Percentiles rank a stretch among this genome's conserved stretches.
Evolutionary conservation across 768 basidiomycete genomes (phyloP).

Genomic region (Russula emetica): DNA sequence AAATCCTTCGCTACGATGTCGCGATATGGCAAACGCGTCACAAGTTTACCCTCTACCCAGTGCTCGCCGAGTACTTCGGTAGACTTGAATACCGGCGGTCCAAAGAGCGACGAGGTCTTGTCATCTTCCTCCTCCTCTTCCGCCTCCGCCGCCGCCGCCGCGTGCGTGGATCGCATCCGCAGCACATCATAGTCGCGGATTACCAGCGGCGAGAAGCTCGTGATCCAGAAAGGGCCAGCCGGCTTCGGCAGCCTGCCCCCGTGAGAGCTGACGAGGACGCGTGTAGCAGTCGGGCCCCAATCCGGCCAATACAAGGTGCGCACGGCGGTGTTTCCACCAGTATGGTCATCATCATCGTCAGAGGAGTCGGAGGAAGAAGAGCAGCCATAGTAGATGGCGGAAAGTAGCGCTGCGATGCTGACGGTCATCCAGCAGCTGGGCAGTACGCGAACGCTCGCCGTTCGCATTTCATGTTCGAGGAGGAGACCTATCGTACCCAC

Average conservation of each 20-base stretch:
- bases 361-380: neutral
- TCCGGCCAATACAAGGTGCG: slow-evolving; percentile 3
- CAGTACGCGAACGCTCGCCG: neutral
- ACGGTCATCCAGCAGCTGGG: slow-evolving; percentile 13
- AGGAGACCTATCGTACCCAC: slow-evolving; percentile 8
- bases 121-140: neutral
- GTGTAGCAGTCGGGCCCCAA: slow-evolving; percentile 17
- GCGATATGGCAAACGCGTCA: slow-evolving; percentile 16
- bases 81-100: neutral
- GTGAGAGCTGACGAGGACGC: neutral
- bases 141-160: too few relatives aligned
- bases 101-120: neutral
- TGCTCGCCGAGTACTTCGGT: neutral
- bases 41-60: slow-evolving; percentile 6
- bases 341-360: neutral
- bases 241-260: neutral
- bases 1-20: slow-evolving; percentile 3
- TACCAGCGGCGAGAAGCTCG: slow-evolving; percentile 6
- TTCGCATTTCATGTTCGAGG: neutral
- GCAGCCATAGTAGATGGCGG: neutral
- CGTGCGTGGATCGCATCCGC: neutral
- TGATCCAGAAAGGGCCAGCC: slow-evolving; percentile 17
- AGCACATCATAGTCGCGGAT: slow-evolving; percentile 13
- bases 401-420: slow-evolving; percentile 3
- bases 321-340: neutral